Conservation (phyloP, 2,329 filamentous ascomycete species). For the Trichoderma atrobrunneum region DNA sequence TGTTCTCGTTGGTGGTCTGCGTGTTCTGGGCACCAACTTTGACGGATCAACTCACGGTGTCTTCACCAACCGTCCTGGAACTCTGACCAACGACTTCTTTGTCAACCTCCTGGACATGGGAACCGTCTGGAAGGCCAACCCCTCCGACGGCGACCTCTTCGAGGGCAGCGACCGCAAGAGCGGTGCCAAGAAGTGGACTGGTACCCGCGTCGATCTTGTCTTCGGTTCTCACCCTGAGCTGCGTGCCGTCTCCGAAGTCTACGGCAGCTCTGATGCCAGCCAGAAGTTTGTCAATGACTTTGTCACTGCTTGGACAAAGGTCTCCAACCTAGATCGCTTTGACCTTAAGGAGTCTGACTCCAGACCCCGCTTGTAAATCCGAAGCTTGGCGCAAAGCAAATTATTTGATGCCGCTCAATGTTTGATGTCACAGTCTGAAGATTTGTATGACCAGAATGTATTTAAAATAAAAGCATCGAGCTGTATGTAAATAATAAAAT, state of each 20-base stretch:
- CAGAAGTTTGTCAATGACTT: slow-evolving; percentile 71
- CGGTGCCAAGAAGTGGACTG: slow-evolving; percentile 65
- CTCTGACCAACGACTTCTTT: slow-evolving; percentile 78
- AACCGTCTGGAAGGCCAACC: slow-evolving; percentile 55
- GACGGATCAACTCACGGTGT: slow-evolving; percentile 67
- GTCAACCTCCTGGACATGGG: slow-evolving; percentile 70
- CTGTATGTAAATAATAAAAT: not conserved
- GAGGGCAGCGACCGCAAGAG: slow-evolving; percentile 64
- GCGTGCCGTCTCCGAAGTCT: slow-evolving; percentile 68
- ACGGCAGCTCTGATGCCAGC: slow-evolving; percentile 57
- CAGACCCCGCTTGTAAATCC: slow-evolving; percentile 20
- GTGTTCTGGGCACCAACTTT: slow-evolving; percentile 66
- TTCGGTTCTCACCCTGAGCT: slow-evolving; percentile 74
- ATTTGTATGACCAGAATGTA: slow-evolving; percentile 7
- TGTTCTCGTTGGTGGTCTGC: slow-evolving; percentile 69
- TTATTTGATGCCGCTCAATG: not conserved
- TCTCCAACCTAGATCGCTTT: slow-evolving; percentile 71
- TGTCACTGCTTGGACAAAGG: slow-evolving; percentile 68
- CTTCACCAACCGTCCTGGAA: slow-evolving; percentile 64
- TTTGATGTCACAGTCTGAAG: not conserved
- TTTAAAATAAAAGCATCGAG: not conserved
- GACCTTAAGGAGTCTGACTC: slow-evolving; percentile 43
- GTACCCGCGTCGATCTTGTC: slow-evolving; percentile 65
- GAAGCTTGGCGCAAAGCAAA: not conserved
- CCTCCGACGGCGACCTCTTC: slow-evolving; percentile 54